Conservation (phyloP, 257 asterid genomes). For the Eustoma russellianum region DNA sequence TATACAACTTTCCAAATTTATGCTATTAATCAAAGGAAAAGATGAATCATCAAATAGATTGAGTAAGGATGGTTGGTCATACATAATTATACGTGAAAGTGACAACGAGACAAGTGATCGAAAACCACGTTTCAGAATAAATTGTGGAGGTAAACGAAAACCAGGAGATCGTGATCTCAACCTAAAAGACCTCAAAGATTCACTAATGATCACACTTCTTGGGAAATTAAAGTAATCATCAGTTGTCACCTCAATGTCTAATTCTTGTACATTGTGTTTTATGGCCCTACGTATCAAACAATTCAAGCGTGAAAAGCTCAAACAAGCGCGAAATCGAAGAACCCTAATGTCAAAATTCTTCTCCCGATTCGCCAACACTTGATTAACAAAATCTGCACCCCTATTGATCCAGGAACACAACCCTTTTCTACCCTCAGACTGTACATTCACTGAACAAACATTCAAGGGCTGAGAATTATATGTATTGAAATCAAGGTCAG, state of each 20-base stretch:
- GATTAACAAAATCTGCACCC: slow-evolving; percentile 37
- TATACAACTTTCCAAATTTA: slow-evolving; percentile 43
- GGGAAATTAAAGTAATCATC: slow-evolving; percentile 67
- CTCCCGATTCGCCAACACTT: slow-evolving; percentile 34
- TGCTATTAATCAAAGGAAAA: slow-evolving; percentile 56
- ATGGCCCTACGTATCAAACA: slow-evolving; percentile 54
- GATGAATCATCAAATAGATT: slow-evolving; percentile 46
- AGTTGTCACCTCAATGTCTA: slow-evolving; percentile 60
- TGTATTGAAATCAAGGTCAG: slow-evolving; percentile 69
- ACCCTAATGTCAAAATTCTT: slow-evolving; percentile 38
- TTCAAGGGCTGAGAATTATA: slow-evolving; percentile 2
- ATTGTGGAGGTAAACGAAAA: slow-evolving; percentile 61
- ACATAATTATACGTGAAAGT: slow-evolving; percentile 37
- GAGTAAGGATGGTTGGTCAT: slow-evolving; percentile 40
- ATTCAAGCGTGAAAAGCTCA: slow-evolving; percentile 41
- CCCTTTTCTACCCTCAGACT: slow-evolving; percentile 12
- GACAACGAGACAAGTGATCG: slow-evolving; percentile 35
- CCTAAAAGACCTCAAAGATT: slow-evolving; percentile 35
- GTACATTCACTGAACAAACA: slow-evolving; percentile 9
- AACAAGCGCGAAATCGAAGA: slow-evolving; percentile 43
- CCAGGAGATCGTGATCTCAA: slow-evolving; percentile 57
- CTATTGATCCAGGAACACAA: slow-evolving; percentile 14
- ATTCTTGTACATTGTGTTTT: slow-evolving; percentile 55
- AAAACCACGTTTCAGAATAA: slow-evolving; percentile 49
- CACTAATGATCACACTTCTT: slow-evolving; percentile 34